Conservation (phyloP, 225 moss, liverwort and hornwort genomes). For the Neckera pumila region DNA sequence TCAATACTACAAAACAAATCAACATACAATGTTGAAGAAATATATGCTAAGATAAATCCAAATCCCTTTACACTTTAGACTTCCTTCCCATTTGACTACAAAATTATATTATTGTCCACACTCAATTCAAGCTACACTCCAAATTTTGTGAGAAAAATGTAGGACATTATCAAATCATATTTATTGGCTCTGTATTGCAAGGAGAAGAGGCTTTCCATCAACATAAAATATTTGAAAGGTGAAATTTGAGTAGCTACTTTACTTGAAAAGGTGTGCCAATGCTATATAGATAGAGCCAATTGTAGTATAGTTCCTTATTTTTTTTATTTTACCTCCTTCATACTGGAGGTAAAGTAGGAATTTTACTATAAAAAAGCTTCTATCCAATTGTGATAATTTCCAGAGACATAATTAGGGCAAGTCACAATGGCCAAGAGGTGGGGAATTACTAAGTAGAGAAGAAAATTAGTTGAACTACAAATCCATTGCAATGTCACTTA, state of each 20-base stretch:
- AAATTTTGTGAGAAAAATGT: neutral
- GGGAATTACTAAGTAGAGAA: accelerated
- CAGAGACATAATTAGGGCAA: accelerated
- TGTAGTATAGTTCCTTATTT: accelerated
- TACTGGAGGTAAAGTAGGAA: neutral
- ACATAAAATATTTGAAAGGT: neutral
- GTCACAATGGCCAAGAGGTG: accelerated
- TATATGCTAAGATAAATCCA: too few species aligned
- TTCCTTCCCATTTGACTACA: neutral
- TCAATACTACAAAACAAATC: neutral
- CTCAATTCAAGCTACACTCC: neutral
- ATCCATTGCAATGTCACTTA: accelerated
- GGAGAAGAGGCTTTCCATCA: neutral
- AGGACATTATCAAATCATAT: neutral
- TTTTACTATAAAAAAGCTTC: neutral
- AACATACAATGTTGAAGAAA: neutral
- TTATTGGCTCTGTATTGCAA: accelerated
- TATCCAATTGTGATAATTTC: neutral
- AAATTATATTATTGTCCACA: neutral
- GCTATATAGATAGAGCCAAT: accelerated
- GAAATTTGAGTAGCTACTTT: neutral
- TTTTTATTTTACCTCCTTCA: neutral
- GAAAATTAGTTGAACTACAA: neutral
- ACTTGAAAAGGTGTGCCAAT: accelerated
- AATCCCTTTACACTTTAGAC: accelerated